Conservation (phyloP, 192 early-diverging fungal species). For the Piromyces sp. region DNA sequence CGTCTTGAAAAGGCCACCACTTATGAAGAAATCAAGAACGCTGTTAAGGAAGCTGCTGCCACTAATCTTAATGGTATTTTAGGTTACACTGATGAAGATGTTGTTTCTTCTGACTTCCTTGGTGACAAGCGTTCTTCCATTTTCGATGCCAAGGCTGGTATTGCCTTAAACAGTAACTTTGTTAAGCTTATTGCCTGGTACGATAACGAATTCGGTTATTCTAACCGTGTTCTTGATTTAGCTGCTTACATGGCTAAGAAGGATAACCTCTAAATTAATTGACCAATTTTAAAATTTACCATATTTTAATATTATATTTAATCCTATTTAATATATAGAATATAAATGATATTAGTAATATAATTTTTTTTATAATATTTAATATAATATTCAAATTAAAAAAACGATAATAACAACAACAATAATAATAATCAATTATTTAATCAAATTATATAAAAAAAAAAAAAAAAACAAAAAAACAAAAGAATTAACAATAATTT, state of each 20-base stretch:
- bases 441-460: too few relatives aligned
- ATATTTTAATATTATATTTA: too few relatives aligned
- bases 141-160: slow-evolving; percentile 92
- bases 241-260: not conserved
- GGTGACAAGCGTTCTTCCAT: slow-evolving; percentile 80
- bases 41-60: slow-evolving; percentile 60
- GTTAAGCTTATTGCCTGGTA: slow-evolving; percentile 94
- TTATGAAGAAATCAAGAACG: slow-evolving; percentile 78
- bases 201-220: slow-evolving; percentile 18
- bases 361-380: too few relatives aligned
- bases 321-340: too few relatives aligned
- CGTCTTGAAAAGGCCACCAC: slow-evolving; percentile 75
- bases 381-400: too few relatives aligned
- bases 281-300: not conserved
- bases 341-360: too few relatives aligned
- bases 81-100: slow-evolving; percentile 81
- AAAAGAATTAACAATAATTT: too few relatives aligned
- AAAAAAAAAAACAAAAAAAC: too few relatives aligned
- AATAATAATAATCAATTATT: too few relatives aligned
- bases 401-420: too few relatives aligned
- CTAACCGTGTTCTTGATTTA: not conserved
- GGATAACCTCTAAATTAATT: not conserved
- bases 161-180: slow-evolving; percentile 81
- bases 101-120: slow-evolving; percentile 90
- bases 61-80: slow-evolving; percentile 70